Conservation (phyloP, 495 filamentous ascomycete genomes). For the Podospora didyma region DNA sequence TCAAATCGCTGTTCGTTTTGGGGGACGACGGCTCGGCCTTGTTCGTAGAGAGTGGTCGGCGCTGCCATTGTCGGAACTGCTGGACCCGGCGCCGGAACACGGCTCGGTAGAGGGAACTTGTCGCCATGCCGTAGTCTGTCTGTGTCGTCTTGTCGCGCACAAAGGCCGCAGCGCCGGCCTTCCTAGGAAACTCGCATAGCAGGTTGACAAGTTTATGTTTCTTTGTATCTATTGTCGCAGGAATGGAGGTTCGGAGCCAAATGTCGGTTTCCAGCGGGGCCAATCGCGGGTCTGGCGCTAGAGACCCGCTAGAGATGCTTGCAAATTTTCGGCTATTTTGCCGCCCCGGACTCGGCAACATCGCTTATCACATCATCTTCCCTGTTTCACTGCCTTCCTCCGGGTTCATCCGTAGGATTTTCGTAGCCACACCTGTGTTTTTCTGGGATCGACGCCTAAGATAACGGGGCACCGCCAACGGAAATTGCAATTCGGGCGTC, state of each 20-base stretch:
- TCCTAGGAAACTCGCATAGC: not conserved
- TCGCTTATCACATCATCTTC: not conserved
- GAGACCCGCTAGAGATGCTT: not conserved
- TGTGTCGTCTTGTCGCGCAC: not conserved
- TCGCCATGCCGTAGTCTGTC: conserved; percentile 11
- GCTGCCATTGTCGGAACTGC: conserved; percentile 17
- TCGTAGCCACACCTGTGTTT: too few relatives aligned
- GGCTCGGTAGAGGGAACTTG: conserved; percentile 10
- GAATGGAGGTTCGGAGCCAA: not conserved
- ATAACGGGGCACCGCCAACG: too few relatives aligned
- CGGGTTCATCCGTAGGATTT: too few relatives aligned
- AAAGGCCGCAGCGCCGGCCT: not conserved
- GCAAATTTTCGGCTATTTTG: not conserved
- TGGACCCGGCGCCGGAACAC: conserved; percentile 22
- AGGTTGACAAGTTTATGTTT: not conserved
- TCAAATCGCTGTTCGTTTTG: conserved; percentile 12
- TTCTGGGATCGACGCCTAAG: too few relatives aligned
- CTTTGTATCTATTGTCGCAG: not conserved
- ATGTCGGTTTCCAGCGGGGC: not conserved
- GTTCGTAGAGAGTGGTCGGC: conserved; percentile 21
- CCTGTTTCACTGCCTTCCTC: too few relatives aligned
- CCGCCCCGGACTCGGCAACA: not conserved
- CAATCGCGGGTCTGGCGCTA: not conserved
- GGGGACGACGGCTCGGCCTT: not conserved
- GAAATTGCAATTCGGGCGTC: too few relatives aligned